phyloP scores from a whole-genome alignment of 2,329 filamentous ascomycete species.

The Teratosphaeriaceae sp. region DNA sequence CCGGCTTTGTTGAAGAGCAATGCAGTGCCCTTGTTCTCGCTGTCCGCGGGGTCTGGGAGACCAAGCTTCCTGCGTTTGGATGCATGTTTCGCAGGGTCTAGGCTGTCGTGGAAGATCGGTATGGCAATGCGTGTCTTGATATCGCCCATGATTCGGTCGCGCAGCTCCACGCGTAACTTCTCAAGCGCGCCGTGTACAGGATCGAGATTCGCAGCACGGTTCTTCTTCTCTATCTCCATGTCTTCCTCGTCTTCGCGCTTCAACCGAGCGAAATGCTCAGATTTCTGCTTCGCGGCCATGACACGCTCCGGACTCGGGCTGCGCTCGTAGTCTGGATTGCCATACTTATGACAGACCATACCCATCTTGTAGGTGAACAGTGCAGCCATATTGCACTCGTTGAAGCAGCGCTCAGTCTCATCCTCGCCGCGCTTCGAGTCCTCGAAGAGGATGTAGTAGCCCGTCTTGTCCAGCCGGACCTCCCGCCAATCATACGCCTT shows the following conservation, averaged over 20 bases:
- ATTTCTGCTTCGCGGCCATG: slow-evolving; percentile 45
- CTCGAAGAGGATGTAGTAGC: slow-evolving; percentile 89
- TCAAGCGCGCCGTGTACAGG: slow-evolving; percentile 80
- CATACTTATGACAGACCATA: slow-evolving; percentile 74
- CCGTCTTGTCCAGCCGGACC: slow-evolving; percentile 74
- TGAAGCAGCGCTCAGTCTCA: slow-evolving; percentile 75
- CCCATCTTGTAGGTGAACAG: slow-evolving; percentile 91
- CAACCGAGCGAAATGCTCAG: slow-evolving; percentile 59
- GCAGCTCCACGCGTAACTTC: slow-evolving; percentile 70
- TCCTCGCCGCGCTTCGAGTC: slow-evolving; percentile 68
- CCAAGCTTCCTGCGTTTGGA: slow-evolving; percentile 75
- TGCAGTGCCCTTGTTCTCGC: slow-evolving; percentile 50
- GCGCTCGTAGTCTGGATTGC: slow-evolving; percentile 56
- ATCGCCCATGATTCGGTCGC: slow-evolving; percentile 79
- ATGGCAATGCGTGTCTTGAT: slow-evolving; percentile 82
- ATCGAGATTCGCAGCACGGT: slow-evolving; percentile 80
- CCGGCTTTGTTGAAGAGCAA: slow-evolving; percentile 43
- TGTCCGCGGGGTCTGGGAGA: slow-evolving; percentile 57
- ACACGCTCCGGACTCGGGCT: slow-evolving; percentile 47
- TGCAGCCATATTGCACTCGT: slow-evolving; percentile 68
- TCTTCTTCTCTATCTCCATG: slow-evolving; percentile 81
- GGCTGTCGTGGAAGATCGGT: slow-evolving; percentile 69
- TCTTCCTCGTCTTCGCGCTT: slow-evolving; percentile 73
- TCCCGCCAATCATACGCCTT: slow-evolving; percentile 76
- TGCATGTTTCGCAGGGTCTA: slow-evolving; percentile 74